A percentile compares a stretch with the other conserved stretches of the same genome.
Evolutionary conservation across 176 grass and related monocot genomes (phyloP).

Genomic region (Cenchrus fungigraminus): DNA sequence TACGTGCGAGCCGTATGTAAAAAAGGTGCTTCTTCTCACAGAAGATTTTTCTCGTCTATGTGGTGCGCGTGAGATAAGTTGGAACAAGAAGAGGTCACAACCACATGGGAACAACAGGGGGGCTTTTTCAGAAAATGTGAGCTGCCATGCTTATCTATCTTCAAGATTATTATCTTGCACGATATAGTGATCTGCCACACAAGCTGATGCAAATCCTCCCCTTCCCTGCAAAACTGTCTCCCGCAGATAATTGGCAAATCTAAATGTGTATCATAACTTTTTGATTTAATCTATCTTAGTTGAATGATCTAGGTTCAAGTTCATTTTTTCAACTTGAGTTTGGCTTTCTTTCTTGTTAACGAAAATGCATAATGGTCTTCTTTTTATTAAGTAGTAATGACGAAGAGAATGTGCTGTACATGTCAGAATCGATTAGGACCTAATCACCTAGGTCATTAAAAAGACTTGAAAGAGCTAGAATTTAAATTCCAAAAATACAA

Average conservation of each 20-base stretch:
- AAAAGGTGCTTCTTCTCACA: constrained; percentile 27
- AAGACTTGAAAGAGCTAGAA: background rate
- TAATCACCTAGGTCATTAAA: background rate
- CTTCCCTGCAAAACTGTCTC: background rate
- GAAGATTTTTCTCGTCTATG: constrained; percentile 10
- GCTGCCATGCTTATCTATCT: constrained; percentile 8
- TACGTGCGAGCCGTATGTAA: background rate
- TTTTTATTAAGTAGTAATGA: background rate
- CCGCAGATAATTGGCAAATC: background rate
- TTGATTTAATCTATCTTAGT: background rate
- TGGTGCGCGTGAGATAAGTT: constrained; percentile 15
- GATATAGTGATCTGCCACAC: background rate
- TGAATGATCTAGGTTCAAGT: background rate
- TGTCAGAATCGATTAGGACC: background rate
- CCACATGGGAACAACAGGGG: background rate
- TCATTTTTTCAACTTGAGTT: background rate
- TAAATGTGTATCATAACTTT: background rate
- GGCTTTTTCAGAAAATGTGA: constrained; percentile 16
- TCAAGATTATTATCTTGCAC: background rate
- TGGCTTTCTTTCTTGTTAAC: background rate
- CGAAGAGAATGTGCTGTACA: background rate
- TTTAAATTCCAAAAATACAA: background rate
- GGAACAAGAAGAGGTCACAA: background rate
- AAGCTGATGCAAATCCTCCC: background rate
- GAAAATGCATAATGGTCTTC: background rate